Conservation (phyloP, 345 rosid species). For the Eucalyptus grandis region DNA sequence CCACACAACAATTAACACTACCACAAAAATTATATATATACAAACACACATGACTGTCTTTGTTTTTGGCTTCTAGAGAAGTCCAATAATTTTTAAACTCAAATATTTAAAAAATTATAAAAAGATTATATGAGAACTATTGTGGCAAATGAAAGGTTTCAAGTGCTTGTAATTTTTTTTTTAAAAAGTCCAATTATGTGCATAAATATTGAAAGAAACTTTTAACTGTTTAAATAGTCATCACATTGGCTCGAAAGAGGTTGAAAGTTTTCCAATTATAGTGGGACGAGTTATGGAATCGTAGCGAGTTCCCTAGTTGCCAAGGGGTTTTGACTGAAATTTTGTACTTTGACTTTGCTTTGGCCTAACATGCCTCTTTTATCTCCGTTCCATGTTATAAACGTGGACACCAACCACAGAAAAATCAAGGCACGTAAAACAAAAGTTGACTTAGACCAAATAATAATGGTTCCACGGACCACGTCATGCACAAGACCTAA, state of each 20-base stretch:
- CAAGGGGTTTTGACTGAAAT: too few species aligned
- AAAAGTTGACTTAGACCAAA: neutral
- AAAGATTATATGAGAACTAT: neutral
- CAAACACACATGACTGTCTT: rapidly evolving
- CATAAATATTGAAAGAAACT: neutral
- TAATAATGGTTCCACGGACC: neutral
- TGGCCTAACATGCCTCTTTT: too few species aligned
- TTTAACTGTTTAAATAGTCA: neutral
- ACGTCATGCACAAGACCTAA: neutral
- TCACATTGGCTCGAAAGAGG: rapidly evolving
- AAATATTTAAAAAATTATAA: neutral
- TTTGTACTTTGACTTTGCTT: too few species aligned
- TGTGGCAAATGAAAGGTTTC: neutral
- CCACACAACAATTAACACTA: too few species aligned
- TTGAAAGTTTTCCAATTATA: neutral
- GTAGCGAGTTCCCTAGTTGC: too few species aligned
- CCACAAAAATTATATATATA: too few species aligned
- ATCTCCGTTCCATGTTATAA: too few species aligned
- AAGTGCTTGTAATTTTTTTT: neutral
- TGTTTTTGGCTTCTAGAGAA: neutral
- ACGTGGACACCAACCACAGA: too few species aligned
- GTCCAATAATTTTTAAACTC: neutral
- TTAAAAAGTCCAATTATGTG: neutral
- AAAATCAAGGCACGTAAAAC: too few species aligned
- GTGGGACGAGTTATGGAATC: neutral